A percentile compares a stretch with the other conserved stretches of the same genome.
These are phyloP conservation scores for Suillus placidus DNA, from an alignment of 768 basidiomycete genomes.

Conservation along the genomic window DNA sequence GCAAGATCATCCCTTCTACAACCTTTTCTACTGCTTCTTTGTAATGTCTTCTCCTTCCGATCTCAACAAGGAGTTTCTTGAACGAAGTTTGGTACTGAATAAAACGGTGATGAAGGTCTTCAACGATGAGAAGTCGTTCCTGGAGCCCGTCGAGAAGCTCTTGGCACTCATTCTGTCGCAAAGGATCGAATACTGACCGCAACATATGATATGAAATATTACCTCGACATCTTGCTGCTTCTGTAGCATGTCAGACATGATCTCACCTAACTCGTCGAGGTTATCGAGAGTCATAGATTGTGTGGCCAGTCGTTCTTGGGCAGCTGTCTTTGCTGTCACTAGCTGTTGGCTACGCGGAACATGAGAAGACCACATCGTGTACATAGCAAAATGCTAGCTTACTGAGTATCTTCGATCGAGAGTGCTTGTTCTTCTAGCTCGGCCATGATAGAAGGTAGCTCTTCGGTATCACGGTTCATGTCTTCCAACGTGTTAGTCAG, in stretches of 20 bases:
- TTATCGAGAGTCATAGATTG: slow-evolving; percentile 57
- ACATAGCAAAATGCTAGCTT: slow-evolving; percentile 12
- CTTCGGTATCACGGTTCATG: slow-evolving; percentile 81
- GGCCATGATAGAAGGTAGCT: slow-evolving; percentile 71
- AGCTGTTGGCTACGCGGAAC: slow-evolving; percentile 51
- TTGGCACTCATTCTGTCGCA: slow-evolving; percentile 49
- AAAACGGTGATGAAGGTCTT: slow-evolving; percentile 66
- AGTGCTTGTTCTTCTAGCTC: slow-evolving; percentile 65
- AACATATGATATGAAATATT: slow-evolving; percentile 12
- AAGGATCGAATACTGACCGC: slow-evolving; percentile 1
- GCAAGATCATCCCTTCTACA: slow-evolving; percentile 64
- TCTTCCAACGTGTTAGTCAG: slow-evolving; percentile 41
- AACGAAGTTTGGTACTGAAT: slow-evolving; percentile 74
- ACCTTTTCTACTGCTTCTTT: slow-evolving; percentile 66
- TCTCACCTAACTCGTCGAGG: slow-evolving; percentile 76
- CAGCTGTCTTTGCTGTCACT: slow-evolving; percentile 42
- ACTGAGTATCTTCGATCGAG: slow-evolving; percentile 63
- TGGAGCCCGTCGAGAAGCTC: slow-evolving; percentile 59
- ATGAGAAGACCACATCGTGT: slow-evolving; percentile 13
- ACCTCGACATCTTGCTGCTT: slow-evolving; percentile 74
- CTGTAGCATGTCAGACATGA: slow-evolving; percentile 77
- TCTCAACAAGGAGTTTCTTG: slow-evolving; percentile 72
- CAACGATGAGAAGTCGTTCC: slow-evolving; percentile 61
- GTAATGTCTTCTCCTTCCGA: slow-evolving; percentile 68
- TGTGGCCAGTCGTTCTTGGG: slow-evolving; percentile 51